Evolutionary conservation across 305 asterid species (phyloP), one percentile per base, ranked within the genome.

Genomic region (Solanum aculeatissimum): DNA sequence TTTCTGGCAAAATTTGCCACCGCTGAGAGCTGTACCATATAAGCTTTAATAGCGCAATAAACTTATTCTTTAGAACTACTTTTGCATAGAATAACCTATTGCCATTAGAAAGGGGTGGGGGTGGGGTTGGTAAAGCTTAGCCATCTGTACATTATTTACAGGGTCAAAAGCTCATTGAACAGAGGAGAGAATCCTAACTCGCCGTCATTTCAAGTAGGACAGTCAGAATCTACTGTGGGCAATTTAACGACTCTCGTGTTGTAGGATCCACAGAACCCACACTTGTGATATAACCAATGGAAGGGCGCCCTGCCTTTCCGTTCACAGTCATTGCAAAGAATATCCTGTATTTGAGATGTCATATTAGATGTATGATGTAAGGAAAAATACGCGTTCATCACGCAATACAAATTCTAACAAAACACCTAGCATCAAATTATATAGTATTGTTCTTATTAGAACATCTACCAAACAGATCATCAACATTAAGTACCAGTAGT

Each of bases 271-370:
- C 92, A 90, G 16, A 69, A 71, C 51, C 85, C 89, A 65, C 92
- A 90, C 74, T 89, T 90, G 77, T 90, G 92, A 74, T 90, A 90
- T 79, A 90, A 54, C 92, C 92, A 90, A 68, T 90, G 92, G 87
- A 90, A 90, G 77, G 83, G 82, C 23, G 91, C 88, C 12, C 60
- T 32, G 63, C 91, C 89, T 85, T 81, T 87, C 86, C 29, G 75
- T 74, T 86, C 91, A 53, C 91, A 90, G 66, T 90, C 91, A 75
- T 90, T 87, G 85, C 92, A 90, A 35, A 90, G 91, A 82, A 89
- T 87, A 65, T 90, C 91, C 92, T 90, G 62, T 10, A 70, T 66
- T 29, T 35, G 58, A 66, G 45, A 42, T 19, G 62, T 78, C 66
- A 32, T 78, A 54, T 78, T 54, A 78, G 83, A 32, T 53, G 83